phyloP scores from a whole-genome alignment of 345 rosid genomes.

The Cardamine chenopodiifolia region DNA sequence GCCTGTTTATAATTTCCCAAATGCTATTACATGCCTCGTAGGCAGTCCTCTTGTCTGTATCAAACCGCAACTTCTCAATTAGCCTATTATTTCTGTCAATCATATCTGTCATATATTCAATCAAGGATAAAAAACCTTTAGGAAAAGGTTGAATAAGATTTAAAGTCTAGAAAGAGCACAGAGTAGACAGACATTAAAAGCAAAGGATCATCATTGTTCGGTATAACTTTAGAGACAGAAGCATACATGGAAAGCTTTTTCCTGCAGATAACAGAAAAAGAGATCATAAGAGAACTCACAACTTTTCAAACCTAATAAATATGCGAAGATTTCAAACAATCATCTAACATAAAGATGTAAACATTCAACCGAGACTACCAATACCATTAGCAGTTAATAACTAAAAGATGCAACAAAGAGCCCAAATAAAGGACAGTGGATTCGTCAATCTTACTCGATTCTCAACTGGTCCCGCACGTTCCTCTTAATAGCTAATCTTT shows the following conservation, averaged over 20 bases:
- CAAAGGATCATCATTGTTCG: constrained; percentile 55
- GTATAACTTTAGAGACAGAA: constrained; percentile 67
- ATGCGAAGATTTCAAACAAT: neutral
- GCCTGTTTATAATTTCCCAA: constrained; percentile 61
- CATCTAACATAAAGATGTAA: neutral
- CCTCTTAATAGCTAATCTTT: constrained; percentile 48
- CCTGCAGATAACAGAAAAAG: constrained; percentile 51
- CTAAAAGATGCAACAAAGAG: neutral
- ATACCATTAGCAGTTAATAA: neutral
- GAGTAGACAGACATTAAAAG: constrained; percentile 80
- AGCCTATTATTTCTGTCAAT: constrained; percentile 59
- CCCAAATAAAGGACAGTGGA: too few relatives aligned
- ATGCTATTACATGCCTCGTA: constrained; percentile 59
- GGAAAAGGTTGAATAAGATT: neutral
- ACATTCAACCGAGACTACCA: neutral
- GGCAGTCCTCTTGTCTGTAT: constrained; percentile 44
- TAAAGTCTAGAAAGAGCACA: neutral
- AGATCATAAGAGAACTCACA: neutral
- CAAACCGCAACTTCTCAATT: constrained; percentile 57
- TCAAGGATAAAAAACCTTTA: constrained; percentile 45
- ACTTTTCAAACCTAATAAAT: neutral
- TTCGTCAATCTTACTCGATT: constrained; percentile 70
- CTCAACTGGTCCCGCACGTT: constrained; percentile 49
- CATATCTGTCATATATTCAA: constrained; percentile 49
- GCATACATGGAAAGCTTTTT: constrained; percentile 79